Evolutionary conservation across 495 filamentous ascomycete species (phyloP), one percentile per base, ranked within the genome.

Genomic region (Hypoxylon fuscum): DNA sequence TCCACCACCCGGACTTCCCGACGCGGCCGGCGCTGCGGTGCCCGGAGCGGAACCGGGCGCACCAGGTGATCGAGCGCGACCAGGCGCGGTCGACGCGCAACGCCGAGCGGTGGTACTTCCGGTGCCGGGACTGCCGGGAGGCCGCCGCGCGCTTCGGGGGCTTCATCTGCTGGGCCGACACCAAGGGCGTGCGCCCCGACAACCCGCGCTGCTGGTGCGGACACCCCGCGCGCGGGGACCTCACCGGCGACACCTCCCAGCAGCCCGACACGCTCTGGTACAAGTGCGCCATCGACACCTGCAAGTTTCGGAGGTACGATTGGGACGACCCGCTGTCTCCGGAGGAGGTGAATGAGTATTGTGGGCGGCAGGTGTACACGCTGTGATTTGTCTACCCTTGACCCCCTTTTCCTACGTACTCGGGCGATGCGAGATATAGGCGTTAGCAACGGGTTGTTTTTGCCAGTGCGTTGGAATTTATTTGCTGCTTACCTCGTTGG

Each of bases 131-230:
- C 9, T 53, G 49, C 18, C 9, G 12, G 0, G 49, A 17, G 34
- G n/a, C 25, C 25, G 25, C 25, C 25, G 25, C 25, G 25, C n/a
- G 25, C 25, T 21, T 27, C 10, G 49, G 34, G 1, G 23, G 18
- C 22, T 57, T 63, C 40, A 42, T 56, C 38, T 66, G 62, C 45
- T 66, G 62, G 62, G 62, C 62, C 5, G 62, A 66, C 41, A 15
- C 8, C 3, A 5, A 12, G 0, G 43, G 58, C 2, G 15, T 62
- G 1, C 1, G 2, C 9, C 1, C 23, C 0, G 17, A 22, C 18
- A 49, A 55, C 31, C 44, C 51, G 18, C 17, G 6, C 8, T 66
- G 62, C 51, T 2, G 10, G 5, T 66, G 62, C 55, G 44, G 46
- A 0, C 20, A 46, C 11, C 40, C 34, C 9, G 38, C 62, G 40